phyloP scores from a whole-genome alignment of 2,329 filamentous ascomycete genomes.

The Salinomyces thailandicus region DNA sequence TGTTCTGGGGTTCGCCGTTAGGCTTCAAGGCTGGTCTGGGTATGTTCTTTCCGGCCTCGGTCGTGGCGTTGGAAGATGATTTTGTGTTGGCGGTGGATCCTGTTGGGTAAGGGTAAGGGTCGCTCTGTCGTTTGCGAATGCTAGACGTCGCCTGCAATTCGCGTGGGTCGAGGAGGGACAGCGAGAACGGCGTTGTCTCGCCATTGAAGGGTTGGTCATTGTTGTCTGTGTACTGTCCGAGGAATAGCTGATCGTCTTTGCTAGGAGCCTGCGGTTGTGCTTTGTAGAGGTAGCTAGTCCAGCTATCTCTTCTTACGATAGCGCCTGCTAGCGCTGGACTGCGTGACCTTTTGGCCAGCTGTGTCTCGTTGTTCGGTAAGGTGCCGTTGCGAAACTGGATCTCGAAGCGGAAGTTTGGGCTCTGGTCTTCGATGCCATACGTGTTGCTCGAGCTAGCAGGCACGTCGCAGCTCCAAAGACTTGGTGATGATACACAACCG shows the following conservation, averaged over 20 bases:
- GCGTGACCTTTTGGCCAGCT: conserved; percentile 5
- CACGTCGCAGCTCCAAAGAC: conserved; percentile 76
- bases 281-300: conserved; percentile 24
- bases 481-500: conserved; percentile 60
- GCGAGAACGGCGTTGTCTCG: conserved; percentile 80
- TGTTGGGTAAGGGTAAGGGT: conserved; percentile 17
- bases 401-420: conserved; percentile 67
- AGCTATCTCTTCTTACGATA: conserved; percentile 5
- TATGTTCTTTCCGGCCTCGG: conserved; percentile 42
- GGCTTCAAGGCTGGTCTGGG: conserved; percentile 52
- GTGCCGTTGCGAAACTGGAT: conserved; percentile 53
- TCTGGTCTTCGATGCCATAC: conserved; percentile 41
- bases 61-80: conserved; percentile 3
- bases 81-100: not conserved
- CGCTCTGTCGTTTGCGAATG: conserved; percentile 10
- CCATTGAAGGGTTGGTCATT: conserved; percentile 63
- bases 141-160: conserved; percentile 13
- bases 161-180: conserved; percentile 51
- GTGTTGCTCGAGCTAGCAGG: conserved; percentile 54
- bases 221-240: conserved; percentile 77
- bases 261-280: conserved; percentile 49
- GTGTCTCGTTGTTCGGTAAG: conserved; percentile 20
- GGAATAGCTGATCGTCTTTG: conserved; percentile 64
- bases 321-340: not conserved
- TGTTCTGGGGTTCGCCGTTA: conserved; percentile 63